Evolutionary conservation across 352 stramenopile genomes (phyloP).

Genomic region (Phytophthora agathidicida): DNA sequence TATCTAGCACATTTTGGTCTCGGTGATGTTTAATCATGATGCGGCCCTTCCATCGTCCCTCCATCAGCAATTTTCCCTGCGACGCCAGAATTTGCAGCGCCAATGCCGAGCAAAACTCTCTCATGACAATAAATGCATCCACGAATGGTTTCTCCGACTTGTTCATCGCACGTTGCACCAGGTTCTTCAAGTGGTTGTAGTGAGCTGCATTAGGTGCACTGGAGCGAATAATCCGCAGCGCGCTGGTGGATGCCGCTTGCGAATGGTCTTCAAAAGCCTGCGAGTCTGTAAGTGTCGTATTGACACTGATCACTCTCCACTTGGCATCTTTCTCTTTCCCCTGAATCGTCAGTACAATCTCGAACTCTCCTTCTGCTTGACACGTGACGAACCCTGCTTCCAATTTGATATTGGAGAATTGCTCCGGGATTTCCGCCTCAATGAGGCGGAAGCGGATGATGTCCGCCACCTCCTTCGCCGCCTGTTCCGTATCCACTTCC

Average conservation of each 20-base stretch:
- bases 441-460: constrained; percentile 86
- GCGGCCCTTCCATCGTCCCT: constrained; percentile 81
- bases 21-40: constrained; percentile 81
- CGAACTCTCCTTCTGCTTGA: constrained; percentile 78
- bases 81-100: constrained; percentile 78
- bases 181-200: constrained; percentile 85
- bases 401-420: constrained; percentile 82
- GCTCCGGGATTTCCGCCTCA: constrained; percentile 76
- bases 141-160: constrained; percentile 82
- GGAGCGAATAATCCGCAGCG: constrained; percentile 78
- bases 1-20: constrained; percentile 78
- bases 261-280: constrained; percentile 62
- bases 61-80: constrained; percentile 79
- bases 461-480: constrained; percentile 71
- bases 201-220: constrained; percentile 73
- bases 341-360: constrained; percentile 86
- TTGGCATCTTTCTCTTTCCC: constrained; percentile 76
- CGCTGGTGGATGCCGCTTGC: constrained; percentile 62
- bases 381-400: constrained; percentile 82
- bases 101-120: constrained; percentile 82
- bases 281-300: constrained; percentile 72
- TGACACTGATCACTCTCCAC: constrained; percentile 84
- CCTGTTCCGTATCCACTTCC: constrained; percentile 58
- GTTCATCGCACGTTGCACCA: constrained; percentile 88
- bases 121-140: constrained; percentile 82